phyloP scores from a whole-genome alignment of 345 rosid species.

The Linum usitatissimum region DNA sequence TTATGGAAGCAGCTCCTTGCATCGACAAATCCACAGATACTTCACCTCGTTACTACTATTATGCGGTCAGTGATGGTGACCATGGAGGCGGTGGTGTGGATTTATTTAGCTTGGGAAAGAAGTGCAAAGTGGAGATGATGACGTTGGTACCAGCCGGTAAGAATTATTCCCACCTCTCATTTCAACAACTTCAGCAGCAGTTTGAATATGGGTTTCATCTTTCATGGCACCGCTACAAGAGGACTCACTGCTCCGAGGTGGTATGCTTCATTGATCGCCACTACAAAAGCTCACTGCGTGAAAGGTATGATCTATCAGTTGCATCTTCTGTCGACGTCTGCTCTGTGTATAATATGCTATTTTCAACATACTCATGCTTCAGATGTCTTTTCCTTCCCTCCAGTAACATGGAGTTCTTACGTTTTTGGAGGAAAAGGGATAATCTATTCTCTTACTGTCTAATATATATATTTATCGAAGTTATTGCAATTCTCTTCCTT shows the following conservation, averaged over 20 bases:
- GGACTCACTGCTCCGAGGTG: not conserved
- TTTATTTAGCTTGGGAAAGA: not conserved
- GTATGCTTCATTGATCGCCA: not conserved
- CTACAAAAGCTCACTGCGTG: not conserved
- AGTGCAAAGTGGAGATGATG: constrained; percentile 3
- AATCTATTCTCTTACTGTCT: too few species aligned
- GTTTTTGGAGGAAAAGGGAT: too few species aligned
- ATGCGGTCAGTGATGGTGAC: not conserved
- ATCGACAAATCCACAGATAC: not conserved
- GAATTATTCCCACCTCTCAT: not conserved
- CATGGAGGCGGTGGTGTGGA: not conserved
- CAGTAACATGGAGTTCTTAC: too few species aligned
- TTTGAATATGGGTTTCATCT: constrained; percentile 7
- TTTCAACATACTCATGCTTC: too few species aligned
- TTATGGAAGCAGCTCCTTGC: constrained; percentile 8
- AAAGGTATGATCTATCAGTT: not conserved
- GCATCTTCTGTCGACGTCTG: too few species aligned
- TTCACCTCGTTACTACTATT: not conserved
- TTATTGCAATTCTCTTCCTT: not conserved
- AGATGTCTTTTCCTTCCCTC: too few species aligned
- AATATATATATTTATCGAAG: too few species aligned
- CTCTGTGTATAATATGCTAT: too few species aligned
- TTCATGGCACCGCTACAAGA: not conserved
- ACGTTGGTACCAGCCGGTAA: not conserved
- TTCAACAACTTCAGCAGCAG: not conserved